Evolutionary conservation across 331 rosid genomes (phyloP), one percentile per base, ranked within the genome.

Genomic region (Prunus yedoensis): DNA sequence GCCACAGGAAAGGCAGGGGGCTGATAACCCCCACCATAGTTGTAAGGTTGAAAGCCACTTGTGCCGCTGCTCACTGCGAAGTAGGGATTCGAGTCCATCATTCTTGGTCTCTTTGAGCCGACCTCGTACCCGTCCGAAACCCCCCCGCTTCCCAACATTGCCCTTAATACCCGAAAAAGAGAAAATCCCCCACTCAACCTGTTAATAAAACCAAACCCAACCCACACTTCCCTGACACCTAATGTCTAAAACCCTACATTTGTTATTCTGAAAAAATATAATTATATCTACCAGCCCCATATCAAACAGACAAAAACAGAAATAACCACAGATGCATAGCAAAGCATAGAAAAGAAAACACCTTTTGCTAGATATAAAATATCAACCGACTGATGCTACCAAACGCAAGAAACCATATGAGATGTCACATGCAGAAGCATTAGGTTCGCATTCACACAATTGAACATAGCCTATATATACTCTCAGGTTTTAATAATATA

Each of bases 71-170:
- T 25, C 25, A 25, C 25, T 25, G 25, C 25, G 25, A 25, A 25
- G 25, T 25, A 25, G 25, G 25, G 25, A 25, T 25, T 25, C 25
- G 25, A 25, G 25, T 25, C 25, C 25, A 25, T 25, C 25, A 25
- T 25, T 25, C 25, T 25, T 25, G 25, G 25, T 25, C 25, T 25
- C 1, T 25, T 25, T 25, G 25, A 93, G 98, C 98, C 98, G 86
- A 93, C 97, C 97, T 91, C 97, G 97, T 91, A 93, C 94, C 93
- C 96, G 94, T 93, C 98, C 83, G 96, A 91, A 83, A 91, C 91
- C 98, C 98, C 97, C 98, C 98, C 97, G 96, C 94, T 86, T 81
- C 98, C 98, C 97, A 93, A 93, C 97, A 93, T 93, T 91, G 97
- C 97, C 98, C 98, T 93, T 93, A 61, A 91, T 83, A 84, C 97